These are phyloP conservation scores for Ensete ventricosum DNA, from an alignment of 176 grass and related monocot genomes.

Conservation along the genomic window DNA sequence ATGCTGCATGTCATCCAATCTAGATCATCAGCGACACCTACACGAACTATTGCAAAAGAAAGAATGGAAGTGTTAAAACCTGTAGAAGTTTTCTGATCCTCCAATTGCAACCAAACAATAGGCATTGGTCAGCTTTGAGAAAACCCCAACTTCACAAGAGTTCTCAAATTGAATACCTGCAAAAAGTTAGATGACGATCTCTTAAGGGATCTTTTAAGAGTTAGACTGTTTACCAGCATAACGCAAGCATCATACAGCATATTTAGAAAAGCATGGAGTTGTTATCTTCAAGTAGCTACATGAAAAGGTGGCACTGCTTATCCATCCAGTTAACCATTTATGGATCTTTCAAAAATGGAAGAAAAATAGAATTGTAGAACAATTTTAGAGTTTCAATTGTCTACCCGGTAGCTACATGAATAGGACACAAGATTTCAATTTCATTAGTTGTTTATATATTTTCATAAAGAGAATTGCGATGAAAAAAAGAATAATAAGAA, in stretches of 20 bases:
- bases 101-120: constrained; percentile 94
- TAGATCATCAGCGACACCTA: background rate
- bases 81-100: constrained; percentile 98
- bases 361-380: too few species aligned
- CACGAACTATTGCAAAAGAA: background rate
- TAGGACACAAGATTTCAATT: too few species aligned
- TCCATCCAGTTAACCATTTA: too few species aligned
- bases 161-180: constrained; percentile 94
- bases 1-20: constrained; percentile 32
- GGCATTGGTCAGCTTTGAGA: constrained; percentile 91
- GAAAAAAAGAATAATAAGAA: too few species aligned
- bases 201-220: background rate
- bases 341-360: too few species aligned
- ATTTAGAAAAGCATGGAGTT: too few species aligned
- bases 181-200: background rate
- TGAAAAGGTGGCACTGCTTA: too few species aligned
- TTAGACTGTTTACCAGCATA: background rate
- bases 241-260: background rate
- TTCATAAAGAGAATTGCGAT: too few species aligned
- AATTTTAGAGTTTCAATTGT: too few species aligned
- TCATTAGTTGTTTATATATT: too few species aligned
- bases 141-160: constrained; percentile 84
- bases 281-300: too few species aligned
- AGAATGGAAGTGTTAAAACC: constrained; percentile 22
- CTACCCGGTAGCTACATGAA: too few species aligned